phyloP scores from a whole-genome alignment of 306 rosid genomes.

The Pyrus pyrifolia region DNA sequence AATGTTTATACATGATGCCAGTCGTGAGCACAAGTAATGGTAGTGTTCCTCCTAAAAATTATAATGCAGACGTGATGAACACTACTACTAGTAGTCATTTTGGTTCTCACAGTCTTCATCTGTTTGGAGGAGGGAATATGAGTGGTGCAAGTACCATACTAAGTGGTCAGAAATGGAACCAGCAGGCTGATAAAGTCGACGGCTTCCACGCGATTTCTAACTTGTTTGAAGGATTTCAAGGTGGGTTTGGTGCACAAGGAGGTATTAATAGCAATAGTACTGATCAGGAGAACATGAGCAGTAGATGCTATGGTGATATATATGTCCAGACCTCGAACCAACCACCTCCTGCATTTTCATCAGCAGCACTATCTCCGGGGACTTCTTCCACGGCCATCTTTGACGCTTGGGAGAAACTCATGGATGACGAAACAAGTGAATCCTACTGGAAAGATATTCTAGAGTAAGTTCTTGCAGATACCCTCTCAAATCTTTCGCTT shows the following conservation, averaged over 20 bases:
- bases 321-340: slow-evolving; percentile 11
- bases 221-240: slow-evolving; percentile 17
- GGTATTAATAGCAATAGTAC: neutral
- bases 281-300: slow-evolving; percentile 14
- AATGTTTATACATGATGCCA: slow-evolving; percentile 40
- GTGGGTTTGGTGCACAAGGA: neutral
- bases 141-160: neutral
- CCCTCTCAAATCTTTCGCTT: neutral
- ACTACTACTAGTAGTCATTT: neutral
- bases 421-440: slow-evolving; percentile 45
- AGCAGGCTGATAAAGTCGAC: neutral
- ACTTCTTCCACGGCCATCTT: slow-evolving; percentile 21
- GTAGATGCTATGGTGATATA: neutral
- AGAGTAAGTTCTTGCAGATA: slow-evolving; percentile 35
- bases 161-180: neutral
- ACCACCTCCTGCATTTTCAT: slow-evolving; percentile 35
- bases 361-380: slow-evolving; percentile 11
- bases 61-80: slow-evolving; percentile 21
- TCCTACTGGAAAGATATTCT: slow-evolving; percentile 84
- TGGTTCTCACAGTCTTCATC: slow-evolving; percentile 23
- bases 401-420: slow-evolving; percentile 68
- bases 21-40: slow-evolving; percentile 23
- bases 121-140: neutral
- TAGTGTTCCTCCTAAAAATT: neutral
- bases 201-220: neutral